Percentiles rank a stretch among this genome's conserved stretches.
Evolutionary conservation across 345 rosid species (phyloP).

Genomic region (Viola odorata): DNA sequence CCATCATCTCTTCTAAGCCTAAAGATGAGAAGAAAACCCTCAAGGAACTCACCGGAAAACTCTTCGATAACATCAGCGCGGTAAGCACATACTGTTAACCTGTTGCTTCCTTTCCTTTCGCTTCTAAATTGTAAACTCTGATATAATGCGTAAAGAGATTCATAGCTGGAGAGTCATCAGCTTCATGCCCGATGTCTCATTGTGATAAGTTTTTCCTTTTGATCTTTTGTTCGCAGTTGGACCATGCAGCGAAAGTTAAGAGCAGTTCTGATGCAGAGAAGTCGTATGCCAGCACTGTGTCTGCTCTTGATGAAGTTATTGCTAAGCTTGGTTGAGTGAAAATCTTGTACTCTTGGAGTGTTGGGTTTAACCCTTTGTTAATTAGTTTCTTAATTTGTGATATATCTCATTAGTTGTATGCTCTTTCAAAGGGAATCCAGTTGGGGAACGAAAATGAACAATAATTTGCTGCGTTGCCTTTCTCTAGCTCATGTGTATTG

Average conservation of each 20-base stretch:
- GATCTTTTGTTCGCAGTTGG: conserved; percentile 41
- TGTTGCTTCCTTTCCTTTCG: not conserved
- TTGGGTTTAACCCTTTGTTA: conserved; percentile 14
- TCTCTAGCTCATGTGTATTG: too few species aligned
- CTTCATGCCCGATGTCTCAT: too few species aligned
- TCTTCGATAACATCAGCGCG: conserved; percentile 54
- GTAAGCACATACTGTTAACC: conserved; percentile 24
- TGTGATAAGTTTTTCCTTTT: too few species aligned
- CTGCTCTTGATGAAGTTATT: conserved; percentile 72
- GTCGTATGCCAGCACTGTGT: conserved; percentile 67
- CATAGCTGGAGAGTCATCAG: too few species aligned
- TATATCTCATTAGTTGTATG: conserved; percentile 9
- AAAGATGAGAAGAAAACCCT: conserved; percentile 68
- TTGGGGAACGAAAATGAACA: not conserved
- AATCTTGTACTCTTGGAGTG: conserved; percentile 8
- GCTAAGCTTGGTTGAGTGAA: conserved; percentile 69
- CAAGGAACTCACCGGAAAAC: conserved; percentile 62
- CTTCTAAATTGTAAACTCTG: too few species aligned
- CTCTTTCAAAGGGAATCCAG: conserved; percentile 9
- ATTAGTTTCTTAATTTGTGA: conserved; percentile 4
- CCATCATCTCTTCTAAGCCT: conserved; percentile 64
- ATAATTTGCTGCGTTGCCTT: not conserved
- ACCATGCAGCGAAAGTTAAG: conserved; percentile 87
- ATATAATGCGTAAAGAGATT: too few species aligned
- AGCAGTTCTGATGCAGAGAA: conserved; percentile 79